Evolutionary conservation across 306 rosid genomes (phyloP).

Genomic region (Leucaena leucocephala): DNA sequence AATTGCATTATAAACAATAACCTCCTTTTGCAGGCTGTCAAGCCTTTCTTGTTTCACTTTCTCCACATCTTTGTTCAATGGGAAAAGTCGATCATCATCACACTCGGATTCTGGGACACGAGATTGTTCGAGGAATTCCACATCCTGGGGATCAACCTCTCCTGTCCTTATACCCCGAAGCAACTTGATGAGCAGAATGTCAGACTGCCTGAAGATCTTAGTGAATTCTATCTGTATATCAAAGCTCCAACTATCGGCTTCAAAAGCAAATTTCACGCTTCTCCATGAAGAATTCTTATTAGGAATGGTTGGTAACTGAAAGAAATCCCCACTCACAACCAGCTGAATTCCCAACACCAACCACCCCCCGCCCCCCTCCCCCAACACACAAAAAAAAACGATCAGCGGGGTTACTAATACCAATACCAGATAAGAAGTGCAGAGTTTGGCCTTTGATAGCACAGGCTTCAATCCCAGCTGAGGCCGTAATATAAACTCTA

Average conservation of each 20-base stretch:
- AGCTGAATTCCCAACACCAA: constrained; percentile 71
- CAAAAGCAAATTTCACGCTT: constrained; percentile 52
- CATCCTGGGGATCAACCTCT: constrained; percentile 37
- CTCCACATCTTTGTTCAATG: constrained; percentile 45
- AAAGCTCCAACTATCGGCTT: constrained; percentile 68
- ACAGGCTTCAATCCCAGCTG: constrained; percentile 63
- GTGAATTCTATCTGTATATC: constrained; percentile 49
- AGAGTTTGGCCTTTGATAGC: constrained; percentile 59
- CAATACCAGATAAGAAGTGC: constrained; percentile 57
- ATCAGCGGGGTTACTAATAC: not conserved
- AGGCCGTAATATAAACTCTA: constrained; percentile 52
- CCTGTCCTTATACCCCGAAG: constrained; percentile 62
- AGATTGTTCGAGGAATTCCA: constrained; percentile 36
- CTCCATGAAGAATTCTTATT: not conserved
- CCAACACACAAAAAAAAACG: too few species aligned
- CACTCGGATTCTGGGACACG: constrained; percentile 26
- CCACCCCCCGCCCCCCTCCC: too few species aligned
- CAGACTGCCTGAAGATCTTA: constrained; percentile 58
- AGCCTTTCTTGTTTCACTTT: constrained; percentile 51
- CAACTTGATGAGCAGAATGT: constrained; percentile 44
- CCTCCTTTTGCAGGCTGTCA: constrained; percentile 39
- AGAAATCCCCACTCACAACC: constrained; percentile 67
- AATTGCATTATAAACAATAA: constrained; percentile 41
- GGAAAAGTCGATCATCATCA: constrained; percentile 51
- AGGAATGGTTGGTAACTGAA: constrained; percentile 57